Evolutionary conservation across 2,329 filamentous ascomycete species (phyloP), one percentile per base, ranked within the genome.

Genomic region (Nigrospora osmanthi): DNA sequence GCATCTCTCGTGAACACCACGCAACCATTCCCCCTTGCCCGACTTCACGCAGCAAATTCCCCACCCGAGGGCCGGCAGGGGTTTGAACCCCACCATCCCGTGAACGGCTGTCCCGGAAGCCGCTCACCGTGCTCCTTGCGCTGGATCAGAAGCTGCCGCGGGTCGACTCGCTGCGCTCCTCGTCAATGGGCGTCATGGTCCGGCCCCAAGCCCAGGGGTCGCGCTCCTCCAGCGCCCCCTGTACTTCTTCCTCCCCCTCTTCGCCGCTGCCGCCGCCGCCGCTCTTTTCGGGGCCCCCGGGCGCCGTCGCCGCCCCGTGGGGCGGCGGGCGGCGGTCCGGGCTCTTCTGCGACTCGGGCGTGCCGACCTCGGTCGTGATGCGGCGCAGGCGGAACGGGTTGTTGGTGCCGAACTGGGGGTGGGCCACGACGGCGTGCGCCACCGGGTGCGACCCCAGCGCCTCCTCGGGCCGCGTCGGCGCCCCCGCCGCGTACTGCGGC

Each of bases 271-370:
- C 15, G 14, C 30, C 5, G 15, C 40, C 30, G 31, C 30, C 15
- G 14, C 30, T 31, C 12, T n/a, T 19, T 11, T 6, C 17, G 40
- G n/a, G n/a, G n/a, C 1, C 1, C 3, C 6, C 11, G 16, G 12
- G 15, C n/a, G 6, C 7, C 0, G 13, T 15, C 39, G 11, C 4
- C 11, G 11, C 4, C 11, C 9, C 39, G 31, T n/a, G 15, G 15
- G 16, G 34, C 2, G 14, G 4, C 0, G 39, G 30, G 43, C 35
- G 15, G 2, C 43, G 43, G 13, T 41, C 44, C 3, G 10, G 31
- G 34, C 44, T 45, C 38, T 45, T 45, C 38, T 45, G 38, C 11
- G 44, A 45, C 11, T 45, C 39, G 4, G 44, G 44, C 7, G 44
- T 45, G 15, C 44, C 44, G 12, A 16, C 38, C 23, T 45, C 44